Evolutionary conservation across 768 basidiomycete genomes (phyloP), one percentile per base, ranked within the genome.

Genomic region (Russula ochroleuca): DNA sequence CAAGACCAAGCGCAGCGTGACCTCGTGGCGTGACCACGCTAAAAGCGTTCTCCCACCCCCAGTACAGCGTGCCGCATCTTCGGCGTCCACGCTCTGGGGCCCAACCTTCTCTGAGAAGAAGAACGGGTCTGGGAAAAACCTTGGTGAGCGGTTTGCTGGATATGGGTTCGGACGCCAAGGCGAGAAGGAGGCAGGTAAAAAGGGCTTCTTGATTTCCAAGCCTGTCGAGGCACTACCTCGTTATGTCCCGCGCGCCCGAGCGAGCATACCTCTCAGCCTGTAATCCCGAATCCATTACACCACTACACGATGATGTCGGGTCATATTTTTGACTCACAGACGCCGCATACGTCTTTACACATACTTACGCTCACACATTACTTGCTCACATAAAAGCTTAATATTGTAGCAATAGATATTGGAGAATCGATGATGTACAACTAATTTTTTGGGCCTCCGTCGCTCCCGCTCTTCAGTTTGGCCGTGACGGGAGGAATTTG

Each of bases 161-260:
- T 83, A 85, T 66, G 89, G 90, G n/a, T 93, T 93, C 69, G 90
- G 90, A 43, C 80, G 85, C 63, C 87, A 88, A 69, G 90, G 84
- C 5, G 87, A 92, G 75, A 88, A 87, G 74, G 81, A 81, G 57
- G 88, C 87, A 11, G 84, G 78, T 10, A 73, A 84, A 69, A 83
- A 77, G 70, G 88, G 88, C 75, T 61, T 72, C 63, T 35, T 65
- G 47, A 43, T 69, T 10, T 66, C 67, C 4, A 52, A 61, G 51
- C 67, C 67, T 2, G 38, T 68, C 14, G 67, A 68, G 31, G 11
- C 65, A 7, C 43, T 68, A 35, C 67, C 67, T 23, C 67, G 67
- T 19, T 68, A 68, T 41, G 57, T 47, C 10, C 31, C 58, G 33
- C 51, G 84, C 81, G 1, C 75, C 81, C 66, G 49, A 21, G 58